These are phyloP conservation scores for Samsoniella hepiali DNA, from an alignment of 2,329 filamentous ascomycete species.

Conservation along the genomic window DNA sequence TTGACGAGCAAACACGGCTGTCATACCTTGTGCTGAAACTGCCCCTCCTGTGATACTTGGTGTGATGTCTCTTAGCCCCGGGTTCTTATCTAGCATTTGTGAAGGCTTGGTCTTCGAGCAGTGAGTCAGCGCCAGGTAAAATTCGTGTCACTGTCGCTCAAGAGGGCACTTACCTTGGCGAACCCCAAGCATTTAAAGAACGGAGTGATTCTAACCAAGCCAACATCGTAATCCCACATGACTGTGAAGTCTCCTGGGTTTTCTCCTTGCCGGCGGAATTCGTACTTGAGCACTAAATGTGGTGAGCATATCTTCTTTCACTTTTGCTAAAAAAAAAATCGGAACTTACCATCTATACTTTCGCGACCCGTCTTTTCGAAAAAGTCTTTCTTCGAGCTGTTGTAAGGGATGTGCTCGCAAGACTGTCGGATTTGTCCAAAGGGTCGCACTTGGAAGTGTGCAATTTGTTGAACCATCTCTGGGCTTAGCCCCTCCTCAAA, in stretches of 20 bases:
- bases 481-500: conserved; percentile 61
- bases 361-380: conserved; percentile 81
- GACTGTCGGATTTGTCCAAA: conserved; percentile 59
- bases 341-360: conserved; percentile 73
- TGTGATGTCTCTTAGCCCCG: conserved; percentile 81
- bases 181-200: conserved; percentile 91
- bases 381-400: conserved; percentile 90
- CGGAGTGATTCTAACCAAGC: conserved; percentile 87
- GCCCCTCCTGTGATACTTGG: conserved; percentile 94
- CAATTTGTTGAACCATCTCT: conserved; percentile 54
- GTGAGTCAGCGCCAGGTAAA: not conserved
- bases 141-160: conserved; percentile 10
- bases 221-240: conserved; percentile 97
- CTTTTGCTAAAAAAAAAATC: not conserved
- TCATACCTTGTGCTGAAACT: conserved; percentile 79
- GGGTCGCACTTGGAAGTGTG: conserved; percentile 63
- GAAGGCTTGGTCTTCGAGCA: conserved; percentile 72
- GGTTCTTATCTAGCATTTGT: conserved; percentile 75
- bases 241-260: conserved; percentile 64
- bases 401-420: conserved; percentile 82
- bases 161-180: conserved; percentile 65
- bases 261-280: conserved; percentile 68
- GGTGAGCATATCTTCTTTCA: conserved; percentile 16
- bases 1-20: conserved; percentile 19
- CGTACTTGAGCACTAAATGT: conserved; percentile 73